phyloP scores from a whole-genome alignment of 345 rosid species.

The Luvunga scandens region DNA sequence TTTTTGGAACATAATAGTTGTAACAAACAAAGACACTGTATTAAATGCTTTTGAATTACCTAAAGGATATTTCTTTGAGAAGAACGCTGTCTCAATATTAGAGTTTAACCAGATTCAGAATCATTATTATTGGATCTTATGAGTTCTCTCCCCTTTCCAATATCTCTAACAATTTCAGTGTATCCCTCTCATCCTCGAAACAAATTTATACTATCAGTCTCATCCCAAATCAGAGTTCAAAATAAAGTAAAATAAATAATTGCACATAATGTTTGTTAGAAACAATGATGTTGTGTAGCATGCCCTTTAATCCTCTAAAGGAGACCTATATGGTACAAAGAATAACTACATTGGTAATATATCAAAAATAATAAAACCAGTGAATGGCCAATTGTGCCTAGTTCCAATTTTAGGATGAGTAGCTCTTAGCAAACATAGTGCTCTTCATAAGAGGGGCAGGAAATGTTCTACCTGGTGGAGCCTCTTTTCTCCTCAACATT shows the following conservation, averaged over 20 bases:
- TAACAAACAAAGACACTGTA: neutral
- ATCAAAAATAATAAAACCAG: neutral
- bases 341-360: neutral
- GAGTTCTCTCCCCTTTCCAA: neutral
- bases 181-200: neutral
- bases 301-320: neutral
- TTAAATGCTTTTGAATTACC: neutral
- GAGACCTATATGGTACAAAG: neutral
- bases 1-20: neutral
- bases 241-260: too few relatives aligned
- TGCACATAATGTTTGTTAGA: too few relatives aligned
- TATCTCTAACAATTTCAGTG: neutral
- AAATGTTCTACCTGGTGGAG: constrained; percentile 41
- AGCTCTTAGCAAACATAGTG: neutral
- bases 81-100: neutral
- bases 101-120: neutral
- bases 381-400: neutral
- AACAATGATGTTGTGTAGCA: too few relatives aligned
- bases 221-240: neutral
- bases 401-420: neutral
- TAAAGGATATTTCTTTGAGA: neutral
- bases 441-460: neutral
- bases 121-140: neutral
- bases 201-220: neutral
- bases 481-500: constrained; percentile 49